Percentiles rank a stretch among this genome's conserved stretches.
These are phyloP conservation scores for Rhizopus arrhizus DNA, from an alignment of 371 early-diverging fungal genomes.

Conservation along the genomic window DNA sequence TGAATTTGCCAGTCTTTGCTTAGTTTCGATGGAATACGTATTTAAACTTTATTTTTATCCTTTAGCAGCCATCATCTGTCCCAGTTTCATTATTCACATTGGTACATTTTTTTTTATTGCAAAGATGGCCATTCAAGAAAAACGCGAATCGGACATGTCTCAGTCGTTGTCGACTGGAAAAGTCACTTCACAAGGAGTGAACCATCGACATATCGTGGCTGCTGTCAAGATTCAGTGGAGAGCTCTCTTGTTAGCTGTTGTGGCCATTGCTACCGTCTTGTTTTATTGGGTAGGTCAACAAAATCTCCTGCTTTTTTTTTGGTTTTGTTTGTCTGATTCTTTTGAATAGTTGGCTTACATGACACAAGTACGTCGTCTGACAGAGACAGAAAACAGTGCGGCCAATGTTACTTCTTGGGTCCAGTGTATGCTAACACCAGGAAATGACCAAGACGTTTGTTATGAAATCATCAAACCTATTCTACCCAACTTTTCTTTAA, in stretches of 20 bases:
- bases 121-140: slow-evolving; percentile 50
- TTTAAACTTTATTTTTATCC: slow-evolving; percentile 65
- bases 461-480: slow-evolving; percentile 28
- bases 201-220: slow-evolving; percentile 57
- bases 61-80: slow-evolving; percentile 61
- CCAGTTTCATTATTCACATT: slow-evolving; percentile 61
- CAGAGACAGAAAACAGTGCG: slow-evolving; percentile 30
- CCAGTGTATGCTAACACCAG: slow-evolving; percentile 51
- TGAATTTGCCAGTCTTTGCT: slow-evolving; percentile 64
- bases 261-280: slow-evolving; percentile 51
- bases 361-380: slow-evolving; percentile 52
- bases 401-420: slow-evolving; percentile 47
- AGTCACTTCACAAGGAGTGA: slow-evolving; percentile 40
- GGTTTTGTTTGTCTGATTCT: slow-evolving; percentile 5
- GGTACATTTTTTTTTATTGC: slow-evolving; percentile 69
- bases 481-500: slow-evolving; percentile 59
- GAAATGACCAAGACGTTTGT: slow-evolving; percentile 46
- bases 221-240: slow-evolving; percentile 75
- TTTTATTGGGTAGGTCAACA: slow-evolving; percentile 53
- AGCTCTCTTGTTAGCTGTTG: slow-evolving; percentile 61
- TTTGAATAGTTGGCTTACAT: slow-evolving; percentile 48
- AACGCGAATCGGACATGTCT: slow-evolving; percentile 57
- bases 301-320: background rate
- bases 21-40: slow-evolving; percentile 55
- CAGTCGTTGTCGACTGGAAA: slow-evolving; percentile 40